Conservation (phyloP, 73 alveolate species). For the Paramecium sonneborni region DNA sequence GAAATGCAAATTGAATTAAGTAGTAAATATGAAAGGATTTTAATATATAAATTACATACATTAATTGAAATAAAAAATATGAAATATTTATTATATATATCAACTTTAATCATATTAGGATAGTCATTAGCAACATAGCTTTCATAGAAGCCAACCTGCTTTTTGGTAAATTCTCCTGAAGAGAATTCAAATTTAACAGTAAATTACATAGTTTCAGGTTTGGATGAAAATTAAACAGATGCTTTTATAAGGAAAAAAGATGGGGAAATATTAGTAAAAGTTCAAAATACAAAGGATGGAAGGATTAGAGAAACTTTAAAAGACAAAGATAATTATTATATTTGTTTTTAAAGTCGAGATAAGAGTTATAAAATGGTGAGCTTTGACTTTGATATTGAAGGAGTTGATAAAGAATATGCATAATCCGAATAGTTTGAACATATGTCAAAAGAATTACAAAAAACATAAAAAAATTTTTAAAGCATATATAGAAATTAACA, state of each 20-base stretch:
- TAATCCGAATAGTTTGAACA: not conserved
- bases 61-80: not conserved
- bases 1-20: not conserved
- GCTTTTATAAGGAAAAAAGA: not conserved
- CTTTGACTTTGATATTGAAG: slow-evolving; percentile 43
- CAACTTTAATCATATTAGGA: not conserved
- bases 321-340: not conserved
- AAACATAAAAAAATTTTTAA: not conserved
- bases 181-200: not conserved
- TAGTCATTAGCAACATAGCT: not conserved
- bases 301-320: not conserved
- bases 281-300: not conserved
- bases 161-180: not conserved
- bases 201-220: slow-evolving; percentile 22
- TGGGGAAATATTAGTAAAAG: not conserved
- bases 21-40: not conserved
- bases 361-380: slow-evolving; percentile 5
- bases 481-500: not conserved
- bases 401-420: slow-evolving; percentile 40
- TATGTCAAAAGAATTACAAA: not conserved
- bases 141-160: slow-evolving; percentile 7
- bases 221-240: not conserved
- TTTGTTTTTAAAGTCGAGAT: slow-evolving; percentile 3
- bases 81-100: not conserved
- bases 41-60: not conserved